phyloP scores from a whole-genome alignment of 2,329 filamentous ascomycete species.

The Colletotrichum nymphaeae region DNA sequence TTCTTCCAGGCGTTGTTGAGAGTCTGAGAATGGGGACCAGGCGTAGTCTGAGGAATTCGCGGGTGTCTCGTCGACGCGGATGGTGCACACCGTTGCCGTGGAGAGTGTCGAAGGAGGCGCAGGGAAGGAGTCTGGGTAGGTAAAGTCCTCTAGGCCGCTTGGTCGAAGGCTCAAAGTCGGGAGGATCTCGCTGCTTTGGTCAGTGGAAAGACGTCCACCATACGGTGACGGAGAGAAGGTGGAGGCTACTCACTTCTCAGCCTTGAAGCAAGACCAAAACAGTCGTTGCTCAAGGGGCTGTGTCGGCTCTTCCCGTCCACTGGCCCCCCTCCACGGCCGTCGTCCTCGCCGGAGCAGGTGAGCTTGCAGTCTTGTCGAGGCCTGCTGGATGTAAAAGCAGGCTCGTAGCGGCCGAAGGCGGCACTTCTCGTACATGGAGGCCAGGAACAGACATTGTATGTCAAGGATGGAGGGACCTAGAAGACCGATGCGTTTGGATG shows the following conservation, averaged over 20 bases:
- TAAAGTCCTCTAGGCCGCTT: slow-evolving; percentile 34
- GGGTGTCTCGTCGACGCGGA: neutral
- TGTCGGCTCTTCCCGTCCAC: neutral
- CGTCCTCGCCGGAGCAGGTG: slow-evolving; percentile 12
- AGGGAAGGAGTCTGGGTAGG: slow-evolving; percentile 38
- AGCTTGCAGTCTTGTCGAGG: slow-evolving; percentile 26
- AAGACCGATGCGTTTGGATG: slow-evolving; percentile 38
- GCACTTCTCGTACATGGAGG: slow-evolving; percentile 39
- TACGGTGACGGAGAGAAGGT: neutral
- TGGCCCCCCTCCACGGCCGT: slow-evolving; percentile 2
- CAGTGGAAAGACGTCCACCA: neutral
- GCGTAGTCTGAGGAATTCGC: neutral
- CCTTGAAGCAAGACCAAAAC: slow-evolving; percentile 40
- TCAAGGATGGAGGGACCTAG: slow-evolving; percentile 38
- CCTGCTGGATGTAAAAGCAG: slow-evolving; percentile 40
- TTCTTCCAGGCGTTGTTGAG: slow-evolving; percentile 42
- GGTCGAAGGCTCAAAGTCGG: slow-evolving; percentile 15
- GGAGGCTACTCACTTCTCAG: slow-evolving; percentile 35
- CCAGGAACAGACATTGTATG: slow-evolving; percentile 41
- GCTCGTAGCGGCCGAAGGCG: slow-evolving; percentile 38
- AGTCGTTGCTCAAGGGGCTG: slow-evolving; percentile 27
- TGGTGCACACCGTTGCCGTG: neutral
- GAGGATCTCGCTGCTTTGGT: neutral
- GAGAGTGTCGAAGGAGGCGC: slow-evolving; percentile 22
- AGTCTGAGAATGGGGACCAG: neutral